phyloP scores from a whole-genome alignment of 352 stramenopile species.

The Pythium angustatum region DNA sequence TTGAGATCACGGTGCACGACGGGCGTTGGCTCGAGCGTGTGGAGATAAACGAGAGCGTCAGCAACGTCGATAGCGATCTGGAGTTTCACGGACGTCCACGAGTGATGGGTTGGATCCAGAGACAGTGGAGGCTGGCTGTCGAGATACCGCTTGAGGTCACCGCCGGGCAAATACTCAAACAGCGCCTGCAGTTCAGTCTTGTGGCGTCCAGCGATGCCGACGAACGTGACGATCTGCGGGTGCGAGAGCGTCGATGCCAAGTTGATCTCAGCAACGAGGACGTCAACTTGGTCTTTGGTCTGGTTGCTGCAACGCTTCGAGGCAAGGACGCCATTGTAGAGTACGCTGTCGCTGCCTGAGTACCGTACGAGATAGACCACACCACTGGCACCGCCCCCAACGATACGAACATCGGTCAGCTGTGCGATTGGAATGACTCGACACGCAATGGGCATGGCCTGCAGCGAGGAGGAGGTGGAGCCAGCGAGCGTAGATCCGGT shows the following conservation, averaged over 20 bases:
- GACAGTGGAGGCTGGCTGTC: background rate
- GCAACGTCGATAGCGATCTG: background rate
- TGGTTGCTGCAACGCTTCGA: background rate
- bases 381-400: slow-evolving; percentile 3
- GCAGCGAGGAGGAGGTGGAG: no score
- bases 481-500: no score
- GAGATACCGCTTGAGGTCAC: slow-evolving; percentile 1
- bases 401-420: background rate
- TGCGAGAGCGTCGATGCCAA: background rate
- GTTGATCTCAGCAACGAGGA: background rate
- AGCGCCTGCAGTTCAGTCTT: slow-evolving; percentile 2
- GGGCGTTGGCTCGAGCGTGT: background rate
- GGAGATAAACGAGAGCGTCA: background rate
- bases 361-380: slow-evolving; percentile 8
- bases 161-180: slow-evolving; percentile 2
- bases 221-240: background rate
- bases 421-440: no score
- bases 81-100: background rate
- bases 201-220: background rate
- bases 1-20: background rate
- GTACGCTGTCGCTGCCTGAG: no score
- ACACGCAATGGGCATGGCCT: no score
- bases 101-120: background rate
- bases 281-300: background rate
- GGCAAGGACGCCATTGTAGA: background rate